Percentiles rank a stretch among this genome's conserved stretches.
These are phyloP conservation scores for Wickerhamomyces strasburgensis DNA, from an alignment of 805 yeast species.

Conservation along the genomic window DNA sequence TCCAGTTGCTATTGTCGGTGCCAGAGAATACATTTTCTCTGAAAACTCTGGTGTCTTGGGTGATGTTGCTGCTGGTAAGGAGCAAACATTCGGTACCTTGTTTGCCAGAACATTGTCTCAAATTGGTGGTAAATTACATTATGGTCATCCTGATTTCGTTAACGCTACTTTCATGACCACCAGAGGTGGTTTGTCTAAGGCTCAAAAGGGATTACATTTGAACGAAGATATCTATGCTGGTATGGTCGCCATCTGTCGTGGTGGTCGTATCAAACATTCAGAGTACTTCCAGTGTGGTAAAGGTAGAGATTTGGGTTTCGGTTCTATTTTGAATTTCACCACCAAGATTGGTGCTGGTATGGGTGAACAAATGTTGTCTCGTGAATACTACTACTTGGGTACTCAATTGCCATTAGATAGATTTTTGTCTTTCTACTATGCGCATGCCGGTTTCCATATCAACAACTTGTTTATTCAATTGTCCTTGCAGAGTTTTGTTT, in stretches of 20 bases:
- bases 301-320: slow-evolving; percentile 86
- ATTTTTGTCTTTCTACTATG: slow-evolving; percentile 78
- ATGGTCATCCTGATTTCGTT: slow-evolving; percentile 86
- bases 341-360: slow-evolving; percentile 90
- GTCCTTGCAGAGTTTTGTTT: slow-evolving; percentile 67
- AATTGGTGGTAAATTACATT: slow-evolving; percentile 81
- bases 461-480: slow-evolving; percentile 74
- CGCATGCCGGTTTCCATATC: slow-evolving; percentile 84
- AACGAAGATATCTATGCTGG: slow-evolving; percentile 90
- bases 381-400: slow-evolving; percentile 79
- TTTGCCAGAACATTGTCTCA: slow-evolving; percentile 81
- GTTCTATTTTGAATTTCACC: slow-evolving; percentile 79
- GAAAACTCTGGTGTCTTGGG: slow-evolving; percentile 83
- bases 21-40: slow-evolving; percentile 82
- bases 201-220: slow-evolving; percentile 80
- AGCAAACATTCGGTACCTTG: slow-evolving; percentile 82
- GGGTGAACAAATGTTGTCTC: slow-evolving; percentile 85
- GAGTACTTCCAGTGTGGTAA: slow-evolving; percentile 88
- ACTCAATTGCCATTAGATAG: slow-evolving; percentile 77
- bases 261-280: slow-evolving; percentile 85
- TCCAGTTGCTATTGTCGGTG: slow-evolving; percentile 84
- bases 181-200: slow-evolving; percentile 85
- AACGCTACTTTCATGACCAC: slow-evolving; percentile 75
- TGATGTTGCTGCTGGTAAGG: slow-evolving; percentile 89
- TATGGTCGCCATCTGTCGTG: slow-evolving; percentile 76